Conservation (phyloP, 257 asterid species). For the Sherardia arvensis region DNA sequence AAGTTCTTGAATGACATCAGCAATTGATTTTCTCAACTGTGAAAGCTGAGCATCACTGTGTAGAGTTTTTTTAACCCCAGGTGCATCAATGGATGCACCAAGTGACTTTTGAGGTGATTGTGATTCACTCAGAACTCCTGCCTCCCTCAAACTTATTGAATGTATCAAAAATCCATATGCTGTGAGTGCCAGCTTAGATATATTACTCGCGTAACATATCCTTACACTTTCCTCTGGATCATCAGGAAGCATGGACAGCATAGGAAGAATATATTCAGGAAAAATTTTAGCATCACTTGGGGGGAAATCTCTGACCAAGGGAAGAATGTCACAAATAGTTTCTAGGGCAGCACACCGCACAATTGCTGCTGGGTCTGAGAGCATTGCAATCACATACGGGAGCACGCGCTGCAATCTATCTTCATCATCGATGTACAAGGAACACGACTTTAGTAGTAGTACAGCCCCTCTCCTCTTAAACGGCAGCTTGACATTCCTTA, state of each 20-base stretch:
- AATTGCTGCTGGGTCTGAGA: conserved; percentile 95
- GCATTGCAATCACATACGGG: conserved; percentile 91
- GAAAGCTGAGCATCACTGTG: conserved; percentile 79
- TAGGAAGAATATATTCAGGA: conserved; percentile 96
- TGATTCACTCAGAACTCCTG: conserved; percentile 87
- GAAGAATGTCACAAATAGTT: conserved; percentile 92
- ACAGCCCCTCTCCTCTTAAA: conserved; percentile 91
- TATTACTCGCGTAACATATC: conserved; percentile 91
- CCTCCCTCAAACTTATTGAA: conserved; percentile 94
- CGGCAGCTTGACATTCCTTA: conserved; percentile 90
- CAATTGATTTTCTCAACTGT: conserved; percentile 79
- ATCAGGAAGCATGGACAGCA: conserved; percentile 99
- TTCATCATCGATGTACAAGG: conserved; percentile 87
- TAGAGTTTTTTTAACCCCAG: conserved; percentile 38
- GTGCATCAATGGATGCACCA: conserved; percentile 29
- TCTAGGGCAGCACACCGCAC: conserved; percentile 98
- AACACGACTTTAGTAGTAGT: conserved; percentile 82
- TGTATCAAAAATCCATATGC: conserved; percentile 94
- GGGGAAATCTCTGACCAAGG: conserved; percentile 91
- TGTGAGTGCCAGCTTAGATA: conserved; percentile 88
- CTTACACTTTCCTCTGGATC: conserved; percentile 99
- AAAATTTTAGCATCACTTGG: conserved; percentile 99
- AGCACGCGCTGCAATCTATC: conserved; percentile 93
- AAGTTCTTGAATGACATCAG: conserved; percentile 97
- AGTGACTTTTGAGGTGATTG: conserved; percentile 50